Evolutionary conservation across 495 filamentous ascomycete genomes (phyloP).

Genomic region (Massariosphaeria phaeospora): DNA sequence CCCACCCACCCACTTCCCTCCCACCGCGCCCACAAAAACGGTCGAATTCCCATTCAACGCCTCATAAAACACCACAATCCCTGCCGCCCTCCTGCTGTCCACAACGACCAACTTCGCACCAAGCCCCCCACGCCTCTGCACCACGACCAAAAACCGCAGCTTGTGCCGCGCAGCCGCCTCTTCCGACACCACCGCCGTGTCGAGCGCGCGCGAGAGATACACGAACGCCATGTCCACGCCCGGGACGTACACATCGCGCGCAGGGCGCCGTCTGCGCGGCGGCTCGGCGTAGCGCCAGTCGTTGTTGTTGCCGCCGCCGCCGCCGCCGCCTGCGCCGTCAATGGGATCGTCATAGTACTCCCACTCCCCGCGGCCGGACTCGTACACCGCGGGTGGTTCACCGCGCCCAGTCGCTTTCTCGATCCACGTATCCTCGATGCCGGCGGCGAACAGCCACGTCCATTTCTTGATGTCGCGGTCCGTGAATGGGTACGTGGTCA

Average conservation of each 20-base stretch:
- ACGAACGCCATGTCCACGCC: conserved; percentile 3
- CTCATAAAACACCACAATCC: conserved; percentile 22
- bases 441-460: conserved; percentile 10
- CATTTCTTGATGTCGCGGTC: conserved; percentile 20
- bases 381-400: too few relatives aligned
- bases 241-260: not conserved
- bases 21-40: conserved; percentile 17
- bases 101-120: conserved; percentile 11
- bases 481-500: conserved; percentile 22
- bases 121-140: conserved; percentile 6
- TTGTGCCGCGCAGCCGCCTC: not conserved
- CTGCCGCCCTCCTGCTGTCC: conserved; percentile 22
- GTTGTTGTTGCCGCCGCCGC: conserved; percentile 1
- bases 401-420: too few relatives aligned
- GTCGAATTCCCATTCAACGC: conserved; percentile 17
- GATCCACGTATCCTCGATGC: conserved; percentile 11
- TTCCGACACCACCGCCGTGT: conserved; percentile 10
- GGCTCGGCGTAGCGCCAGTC: not conserved
- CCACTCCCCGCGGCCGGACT: too few relatives aligned
- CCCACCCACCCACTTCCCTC: not conserved
- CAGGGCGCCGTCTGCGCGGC: not conserved
- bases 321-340: not conserved
- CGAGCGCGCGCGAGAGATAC: conserved; percentile 16
- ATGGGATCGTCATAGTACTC: too few relatives aligned
- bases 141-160: conserved; percentile 16